These are phyloP conservation scores for Gossypium mustelinum DNA, from an alignment of 345 rosid species.

Conservation along the genomic window DNA sequence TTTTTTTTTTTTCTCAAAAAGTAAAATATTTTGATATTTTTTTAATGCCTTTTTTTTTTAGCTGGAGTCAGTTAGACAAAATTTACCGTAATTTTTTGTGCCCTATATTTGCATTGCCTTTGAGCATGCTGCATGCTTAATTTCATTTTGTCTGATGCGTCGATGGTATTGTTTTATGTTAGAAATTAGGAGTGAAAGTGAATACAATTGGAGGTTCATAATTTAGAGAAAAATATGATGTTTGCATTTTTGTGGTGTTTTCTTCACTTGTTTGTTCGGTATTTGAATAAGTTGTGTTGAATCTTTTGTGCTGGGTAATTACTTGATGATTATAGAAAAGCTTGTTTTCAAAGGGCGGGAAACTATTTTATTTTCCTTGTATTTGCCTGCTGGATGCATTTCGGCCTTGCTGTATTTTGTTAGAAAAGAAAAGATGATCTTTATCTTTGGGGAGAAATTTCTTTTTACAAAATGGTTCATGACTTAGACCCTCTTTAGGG, in stretches of 20 bases:
- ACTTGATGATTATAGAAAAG: neutral
- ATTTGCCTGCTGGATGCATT: neutral
- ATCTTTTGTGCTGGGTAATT: neutral
- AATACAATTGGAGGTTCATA: neutral
- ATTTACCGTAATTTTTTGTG: neutral
- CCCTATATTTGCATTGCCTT: constrained; percentile 2
- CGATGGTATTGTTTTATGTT: neutral
- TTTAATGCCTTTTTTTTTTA: neutral
- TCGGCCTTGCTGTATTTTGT: neutral
- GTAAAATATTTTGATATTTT: no score
- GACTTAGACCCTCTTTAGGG: neutral
- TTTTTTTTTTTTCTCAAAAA: neutral
- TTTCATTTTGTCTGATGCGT: neutral
- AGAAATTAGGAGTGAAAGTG: neutral
- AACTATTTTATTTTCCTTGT: neutral
- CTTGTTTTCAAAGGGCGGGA: neutral
- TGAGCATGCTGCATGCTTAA: neutral
- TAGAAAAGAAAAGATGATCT: neutral
- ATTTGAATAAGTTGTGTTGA: neutral
- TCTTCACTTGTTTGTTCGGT: no score
- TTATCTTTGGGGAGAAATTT: neutral
- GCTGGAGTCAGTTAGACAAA: neutral
- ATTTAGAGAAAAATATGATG: neutral
- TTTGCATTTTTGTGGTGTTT: neutral
- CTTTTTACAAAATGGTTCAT: neutral